Percentiles rank a stretch among this genome's conserved stretches.
phyloP scores from a whole-genome alignment of 352 stramenopile genomes.

The Globisporangium iwayamae region DNA sequence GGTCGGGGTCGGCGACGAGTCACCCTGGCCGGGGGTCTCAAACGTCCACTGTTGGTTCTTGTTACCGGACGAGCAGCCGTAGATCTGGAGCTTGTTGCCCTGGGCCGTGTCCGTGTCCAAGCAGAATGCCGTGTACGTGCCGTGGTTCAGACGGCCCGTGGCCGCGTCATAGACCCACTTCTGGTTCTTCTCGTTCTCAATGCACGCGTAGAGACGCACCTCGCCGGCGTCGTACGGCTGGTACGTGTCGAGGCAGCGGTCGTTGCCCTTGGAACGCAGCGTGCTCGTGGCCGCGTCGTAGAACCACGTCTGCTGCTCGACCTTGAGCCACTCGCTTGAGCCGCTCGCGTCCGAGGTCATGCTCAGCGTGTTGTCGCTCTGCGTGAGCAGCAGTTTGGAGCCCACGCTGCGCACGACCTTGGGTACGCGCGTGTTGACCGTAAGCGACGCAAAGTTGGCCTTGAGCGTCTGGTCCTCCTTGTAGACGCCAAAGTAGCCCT shows the following conservation, averaged over 20 bases:
- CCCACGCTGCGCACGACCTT: constrained; percentile 21
- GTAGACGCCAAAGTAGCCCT: constrained; percentile 67
- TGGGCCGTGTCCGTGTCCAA: constrained; percentile 44
- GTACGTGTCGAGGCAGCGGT: constrained; percentile 63
- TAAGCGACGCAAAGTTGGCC: constrained; percentile 44
- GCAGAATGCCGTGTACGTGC: constrained; percentile 47
- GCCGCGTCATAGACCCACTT: constrained; percentile 56
- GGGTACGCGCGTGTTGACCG: constrained; percentile 25
- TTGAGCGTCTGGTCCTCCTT: constrained; percentile 51
- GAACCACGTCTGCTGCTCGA: constrained; percentile 65
- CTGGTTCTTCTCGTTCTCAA: constrained; percentile 54
- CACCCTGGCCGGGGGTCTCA: constrained; percentile 5
- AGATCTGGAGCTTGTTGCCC: constrained; percentile 59
- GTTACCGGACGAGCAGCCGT: constrained; percentile 48
- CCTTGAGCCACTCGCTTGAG: constrained; percentile 41
- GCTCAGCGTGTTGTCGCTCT: constrained; percentile 31
- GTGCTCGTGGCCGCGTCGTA: constrained; percentile 44
- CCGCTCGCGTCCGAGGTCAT: constrained; percentile 37
- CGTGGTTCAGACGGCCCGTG: constrained; percentile 43
- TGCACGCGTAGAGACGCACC: constrained; percentile 55
- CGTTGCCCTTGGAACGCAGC: constrained; percentile 65
- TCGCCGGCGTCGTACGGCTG: constrained; percentile 40
- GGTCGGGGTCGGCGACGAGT: constrained; percentile 14
- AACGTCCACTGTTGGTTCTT: constrained; percentile 50
- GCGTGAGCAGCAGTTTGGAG: constrained; percentile 18